phyloP scores from a whole-genome alignment of 805 yeast species.

The Debaryomyces tyrocola region DNA sequence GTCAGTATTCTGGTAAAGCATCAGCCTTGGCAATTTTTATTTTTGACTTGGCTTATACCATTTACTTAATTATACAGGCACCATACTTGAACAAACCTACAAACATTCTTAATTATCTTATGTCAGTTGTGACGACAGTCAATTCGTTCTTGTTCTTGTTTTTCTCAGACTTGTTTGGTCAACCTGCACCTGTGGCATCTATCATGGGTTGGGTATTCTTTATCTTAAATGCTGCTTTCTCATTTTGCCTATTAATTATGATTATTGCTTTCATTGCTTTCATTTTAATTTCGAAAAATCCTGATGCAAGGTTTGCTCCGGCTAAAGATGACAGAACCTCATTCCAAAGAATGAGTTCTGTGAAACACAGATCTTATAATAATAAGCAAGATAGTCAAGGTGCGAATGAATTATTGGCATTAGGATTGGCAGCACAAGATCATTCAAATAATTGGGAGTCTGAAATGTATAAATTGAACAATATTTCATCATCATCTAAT shows the following conservation, averaged over 20 bases:
- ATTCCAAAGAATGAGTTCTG: constrained; percentile 57
- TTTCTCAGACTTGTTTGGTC: constrained; percentile 81
- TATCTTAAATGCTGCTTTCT: constrained; percentile 84
- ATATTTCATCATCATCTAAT: constrained; percentile 12
- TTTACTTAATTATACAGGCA: constrained; percentile 56
- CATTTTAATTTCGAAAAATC: constrained; percentile 74
- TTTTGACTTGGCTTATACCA: constrained; percentile 69
- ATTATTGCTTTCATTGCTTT: constrained; percentile 65
- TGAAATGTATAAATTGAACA: constrained; percentile 55
- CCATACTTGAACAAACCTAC: constrained; percentile 87
- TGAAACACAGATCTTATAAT: constrained; percentile 17
- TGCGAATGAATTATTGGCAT: constrained; percentile 60
- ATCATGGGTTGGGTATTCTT: constrained; percentile 93
- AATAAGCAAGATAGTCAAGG: constrained; percentile 9
- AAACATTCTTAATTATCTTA: constrained; percentile 70
- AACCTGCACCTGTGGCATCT: constrained; percentile 73
- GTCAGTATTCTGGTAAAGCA: constrained; percentile 78
- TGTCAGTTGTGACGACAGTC: constrained; percentile 68
- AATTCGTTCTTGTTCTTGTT: constrained; percentile 85
- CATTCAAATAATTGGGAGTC: constrained; percentile 75
- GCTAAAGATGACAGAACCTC: constrained; percentile 92
- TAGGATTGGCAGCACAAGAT: constrained; percentile 81
- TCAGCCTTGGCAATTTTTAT: constrained; percentile 78
- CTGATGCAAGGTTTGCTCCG: constrained; percentile 84
- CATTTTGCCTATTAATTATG: constrained; percentile 68